Evolutionary conservation across 768 basidiomycete species (phyloP).

Genomic region (Boletus reticuloceps): DNA sequence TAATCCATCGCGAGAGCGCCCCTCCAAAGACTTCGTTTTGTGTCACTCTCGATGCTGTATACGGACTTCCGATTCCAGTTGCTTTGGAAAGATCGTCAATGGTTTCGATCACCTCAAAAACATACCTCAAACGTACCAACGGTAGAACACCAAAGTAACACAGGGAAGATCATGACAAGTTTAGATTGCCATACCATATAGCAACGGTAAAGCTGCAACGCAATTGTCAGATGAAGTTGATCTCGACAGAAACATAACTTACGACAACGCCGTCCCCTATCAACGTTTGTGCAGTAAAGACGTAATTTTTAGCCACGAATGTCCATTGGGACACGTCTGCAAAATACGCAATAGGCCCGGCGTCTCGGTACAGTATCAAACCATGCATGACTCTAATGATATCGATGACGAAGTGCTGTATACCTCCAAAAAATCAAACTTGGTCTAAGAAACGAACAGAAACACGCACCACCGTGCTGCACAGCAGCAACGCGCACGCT

Average conservation of each 20-base stretch:
- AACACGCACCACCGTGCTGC: background rate
- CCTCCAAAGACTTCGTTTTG: background rate
- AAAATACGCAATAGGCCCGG: background rate
- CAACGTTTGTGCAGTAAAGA: slow-evolving; percentile 19
- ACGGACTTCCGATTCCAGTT: background rate
- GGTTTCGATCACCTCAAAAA: background rate
- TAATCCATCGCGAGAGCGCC: background rate
- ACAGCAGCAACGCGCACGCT: background rate
- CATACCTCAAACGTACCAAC: background rate
- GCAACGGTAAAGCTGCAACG: background rate
- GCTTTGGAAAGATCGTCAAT: background rate
- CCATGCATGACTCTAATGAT: background rate
- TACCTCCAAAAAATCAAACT: background rate
- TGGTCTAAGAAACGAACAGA: background rate
- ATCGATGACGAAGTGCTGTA: background rate
- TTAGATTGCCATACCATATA: background rate
- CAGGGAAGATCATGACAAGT: background rate
- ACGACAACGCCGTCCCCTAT: slow-evolving; percentile 25
- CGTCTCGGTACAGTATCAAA: background rate
- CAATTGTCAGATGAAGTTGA: background rate
- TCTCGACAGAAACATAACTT: background rate
- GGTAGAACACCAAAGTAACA: background rate
- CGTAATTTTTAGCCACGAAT: slow-evolving; percentile 18
- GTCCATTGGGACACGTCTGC: slow-evolving; percentile 11
- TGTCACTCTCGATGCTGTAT: background rate